Base-by-base conservation (phyloP, 176 grass and related monocot species). In the Lolium perenne region DNA sequence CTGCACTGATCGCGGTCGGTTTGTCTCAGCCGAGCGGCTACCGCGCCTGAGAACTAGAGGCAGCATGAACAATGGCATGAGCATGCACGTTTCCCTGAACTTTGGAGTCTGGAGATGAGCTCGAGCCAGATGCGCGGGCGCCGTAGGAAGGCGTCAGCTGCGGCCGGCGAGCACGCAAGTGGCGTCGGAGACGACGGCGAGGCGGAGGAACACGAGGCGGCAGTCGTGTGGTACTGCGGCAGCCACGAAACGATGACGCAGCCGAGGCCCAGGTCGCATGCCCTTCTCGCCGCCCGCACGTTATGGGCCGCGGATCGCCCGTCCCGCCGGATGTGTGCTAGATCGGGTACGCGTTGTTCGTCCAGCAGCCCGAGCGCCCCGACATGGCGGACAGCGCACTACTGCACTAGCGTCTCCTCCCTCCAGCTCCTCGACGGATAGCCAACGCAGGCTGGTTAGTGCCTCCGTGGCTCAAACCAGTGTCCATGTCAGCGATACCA, bases 251-350 rank as follows among this genome's bases (percentile, higher is more conserved):
- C 89, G 47, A 90, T 73, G 5, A 87, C 65, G 78, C 87, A 90
- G 59, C 59, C 55, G 7, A 90, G 82, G 50, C 74, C 46, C 51
- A 88, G 78, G 14, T 89, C 87, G 72, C 89, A 91, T 20, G 89
- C 81, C 43, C 5, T 89, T 77, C 92, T 94, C n/a, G n/a, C n/a
- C n/a, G n/a, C n/a, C n/a, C n/a, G n/a, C n/a, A n/a, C n/a, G n/a
- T n/a, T n/a, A n/a, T 85, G 90, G n/a, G 87, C 87, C 2, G 78
- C 89, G 9, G 87, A 71, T 18, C 85, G n/a, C 81, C 87, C 10
- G 89, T 91, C n/a, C 85, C 87, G 22, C 92, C 87, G 3, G 92
- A 94, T 2, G 92, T 94, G 87, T 94, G 92, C 85, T 92, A 87
- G 51, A 94, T 70, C 38, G 90, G 82, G 59, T 90, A 88, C 9